A percentile compares a stretch with the other conserved stretches of the same genome.
Conservation (phyloP, 1,284 basidiomycete genomes). For the Rhodotorula sp. region DNA sequence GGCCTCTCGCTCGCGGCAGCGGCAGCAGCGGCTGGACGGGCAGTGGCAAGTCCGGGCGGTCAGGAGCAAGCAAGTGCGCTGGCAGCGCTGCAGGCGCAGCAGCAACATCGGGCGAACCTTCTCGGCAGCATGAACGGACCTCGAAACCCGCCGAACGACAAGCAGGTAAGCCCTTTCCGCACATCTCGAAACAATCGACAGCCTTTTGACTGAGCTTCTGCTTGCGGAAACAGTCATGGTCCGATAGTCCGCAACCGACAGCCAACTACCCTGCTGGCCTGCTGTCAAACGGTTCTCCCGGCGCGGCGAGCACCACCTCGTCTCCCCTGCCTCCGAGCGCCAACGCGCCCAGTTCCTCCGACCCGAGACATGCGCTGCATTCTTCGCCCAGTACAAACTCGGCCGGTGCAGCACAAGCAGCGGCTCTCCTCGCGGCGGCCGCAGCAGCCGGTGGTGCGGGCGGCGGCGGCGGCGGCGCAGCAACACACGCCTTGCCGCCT, state of each 20-base stretch:
- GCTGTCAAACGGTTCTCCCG: constrained; percentile 22
- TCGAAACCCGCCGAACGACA: background rate
- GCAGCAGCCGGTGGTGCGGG: background rate
- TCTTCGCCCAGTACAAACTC: constrained; percentile 11
- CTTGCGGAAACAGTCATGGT: constrained; percentile 19
- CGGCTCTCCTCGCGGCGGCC: background rate
- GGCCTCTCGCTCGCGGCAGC: constrained; percentile 28
- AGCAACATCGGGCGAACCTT: constrained; percentile 36
- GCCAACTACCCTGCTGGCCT: constrained; percentile 27
- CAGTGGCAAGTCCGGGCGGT: constrained; percentile 15
- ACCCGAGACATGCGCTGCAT: constrained; percentile 7
- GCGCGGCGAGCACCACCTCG: constrained; percentile 7
- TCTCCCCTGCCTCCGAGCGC: background rate
- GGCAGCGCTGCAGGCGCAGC: constrained; percentile 40
- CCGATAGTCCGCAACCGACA: constrained; percentile 22
- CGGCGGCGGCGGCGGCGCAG: background rate
- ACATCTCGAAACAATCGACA: background rate
- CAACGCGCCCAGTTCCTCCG: background rate
- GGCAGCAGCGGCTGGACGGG: constrained; percentile 7
- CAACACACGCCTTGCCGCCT: constrained; percentile 5
- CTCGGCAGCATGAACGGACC: constrained; percentile 43
- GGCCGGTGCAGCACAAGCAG: background rate
- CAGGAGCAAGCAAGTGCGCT: constrained; percentile 41
- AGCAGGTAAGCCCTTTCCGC: constrained; percentile 5
- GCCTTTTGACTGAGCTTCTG: background rate